These are phyloP conservation scores for Myochromella boudieri DNA, from an alignment of 768 basidiomycete genomes.

Conservation along the genomic window DNA sequence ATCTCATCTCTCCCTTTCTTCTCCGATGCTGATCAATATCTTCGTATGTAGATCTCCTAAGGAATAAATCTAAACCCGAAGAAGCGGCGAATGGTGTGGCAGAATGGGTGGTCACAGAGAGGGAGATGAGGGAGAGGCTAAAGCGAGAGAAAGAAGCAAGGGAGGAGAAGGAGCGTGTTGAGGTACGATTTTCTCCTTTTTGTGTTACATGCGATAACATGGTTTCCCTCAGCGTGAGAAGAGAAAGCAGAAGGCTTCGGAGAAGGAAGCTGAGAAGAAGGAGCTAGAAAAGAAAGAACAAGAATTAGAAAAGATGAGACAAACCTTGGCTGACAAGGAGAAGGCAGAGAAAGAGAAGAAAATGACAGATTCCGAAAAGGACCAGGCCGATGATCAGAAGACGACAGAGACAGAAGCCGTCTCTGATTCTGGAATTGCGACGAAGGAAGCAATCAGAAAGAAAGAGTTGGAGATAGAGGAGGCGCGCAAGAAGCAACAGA, in stretches of 20 bases:
- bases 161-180: slow-evolving; percentile 64
- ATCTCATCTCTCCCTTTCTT: slow-evolving; percentile 16
- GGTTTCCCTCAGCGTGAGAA: slow-evolving; percentile 39
- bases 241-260: slow-evolving; percentile 52
- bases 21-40: slow-evolving; percentile 9
- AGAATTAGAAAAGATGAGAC: slow-evolving; percentile 53
- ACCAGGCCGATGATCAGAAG: slow-evolving; percentile 24
- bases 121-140: slow-evolving; percentile 72
- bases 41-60: slow-evolving; percentile 61
- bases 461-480: slow-evolving; percentile 24
- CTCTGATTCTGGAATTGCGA: slow-evolving; percentile 24
- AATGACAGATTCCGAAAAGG: slow-evolving; percentile 40
- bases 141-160: slow-evolving; percentile 72
- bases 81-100: slow-evolving; percentile 65
- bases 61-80: slow-evolving; percentile 83
- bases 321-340: slow-evolving; percentile 53
- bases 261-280: slow-evolving; percentile 59
- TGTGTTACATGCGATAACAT: slow-evolving; percentile 1
- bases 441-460: slow-evolving; percentile 24
- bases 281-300: slow-evolving; percentile 66
- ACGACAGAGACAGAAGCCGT: slow-evolving; percentile 22
- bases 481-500: slow-evolving; percentile 21
- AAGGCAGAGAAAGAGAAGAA: slow-evolving; percentile 42
- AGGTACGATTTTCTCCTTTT: slow-evolving; percentile 45
- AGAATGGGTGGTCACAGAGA: slow-evolving; percentile 74